phyloP scores from a whole-genome alignment of 768 basidiomycete genomes.

The Suillus placidus region DNA sequence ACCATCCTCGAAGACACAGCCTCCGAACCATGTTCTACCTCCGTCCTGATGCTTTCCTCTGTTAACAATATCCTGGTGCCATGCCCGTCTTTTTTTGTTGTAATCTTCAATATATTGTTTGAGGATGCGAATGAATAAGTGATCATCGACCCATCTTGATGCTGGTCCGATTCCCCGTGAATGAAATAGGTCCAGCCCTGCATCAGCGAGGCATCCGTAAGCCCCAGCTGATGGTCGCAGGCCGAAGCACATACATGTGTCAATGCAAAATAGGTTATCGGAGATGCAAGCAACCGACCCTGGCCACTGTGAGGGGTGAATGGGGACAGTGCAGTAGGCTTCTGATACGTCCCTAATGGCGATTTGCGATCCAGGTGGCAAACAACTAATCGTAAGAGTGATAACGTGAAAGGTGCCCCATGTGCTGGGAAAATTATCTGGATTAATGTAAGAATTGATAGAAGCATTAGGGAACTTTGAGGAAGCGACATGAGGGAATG shows the following conservation, averaged over 20 bases:
- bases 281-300: background rate
- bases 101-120: background rate
- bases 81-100: background rate
- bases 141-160: background rate
- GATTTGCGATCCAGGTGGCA: background rate
- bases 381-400: background rate
- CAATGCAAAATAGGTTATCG: background rate
- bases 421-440: background rate
- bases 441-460: background rate
- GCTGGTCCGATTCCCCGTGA: background rate
- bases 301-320: background rate
- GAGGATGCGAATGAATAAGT: background rate
- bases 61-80: background rate
- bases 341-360: background rate
- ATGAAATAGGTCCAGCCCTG: background rate
- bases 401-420: background rate
- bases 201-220: background rate
- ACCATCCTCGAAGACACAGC: background rate
- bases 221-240: background rate
- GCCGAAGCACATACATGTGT: background rate
- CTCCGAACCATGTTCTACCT: background rate
- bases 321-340: background rate
- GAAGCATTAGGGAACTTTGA: background rate
- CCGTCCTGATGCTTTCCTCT: background rate
- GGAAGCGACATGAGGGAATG: background rate